phyloP scores from a whole-genome alignment of 2,329 filamentous ascomycete genomes.

The Thelonectria olida region DNA sequence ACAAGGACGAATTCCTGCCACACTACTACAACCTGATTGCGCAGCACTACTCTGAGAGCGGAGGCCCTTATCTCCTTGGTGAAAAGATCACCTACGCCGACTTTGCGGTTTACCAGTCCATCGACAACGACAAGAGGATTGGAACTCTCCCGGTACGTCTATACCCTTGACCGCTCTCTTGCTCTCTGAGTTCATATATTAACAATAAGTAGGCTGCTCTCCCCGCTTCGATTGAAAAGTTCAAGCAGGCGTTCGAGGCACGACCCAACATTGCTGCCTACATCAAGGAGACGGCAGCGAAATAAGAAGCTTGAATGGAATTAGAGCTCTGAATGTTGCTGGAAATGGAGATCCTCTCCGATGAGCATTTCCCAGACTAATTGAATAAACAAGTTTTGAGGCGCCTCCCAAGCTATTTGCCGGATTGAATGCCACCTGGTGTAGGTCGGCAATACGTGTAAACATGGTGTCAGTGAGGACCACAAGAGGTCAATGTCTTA shows the following conservation, averaged over 20 bases:
- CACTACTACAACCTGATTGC: slow-evolving; percentile 44
- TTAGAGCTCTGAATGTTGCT: background rate
- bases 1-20: slow-evolving; percentile 41
- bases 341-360: no score
- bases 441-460: no score
- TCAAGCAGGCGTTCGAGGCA: slow-evolving; percentile 16
- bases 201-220: slow-evolving; percentile 1
- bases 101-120: slow-evolving; percentile 50
- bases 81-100: slow-evolving; percentile 49
- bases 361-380: no score
- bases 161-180: no score
- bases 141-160: slow-evolving; percentile 47
- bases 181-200: background rate
- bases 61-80: slow-evolving; percentile 49
- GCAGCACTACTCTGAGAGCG: slow-evolving; percentile 41
- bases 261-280: slow-evolving; percentile 18
- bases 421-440: no score
- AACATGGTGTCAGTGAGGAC: no score
- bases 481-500: no score
- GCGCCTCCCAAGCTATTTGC: no score
- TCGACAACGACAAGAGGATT: slow-evolving; percentile 48
- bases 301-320: background rate
- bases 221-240: slow-evolving; percentile 4
- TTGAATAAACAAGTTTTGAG: no score
- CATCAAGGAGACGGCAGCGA: slow-evolving; percentile 1